These are phyloP conservation scores for Lobulomyces angularis DNA, from an alignment of 192 early-diverging fungal species.

Conservation along the genomic window DNA sequence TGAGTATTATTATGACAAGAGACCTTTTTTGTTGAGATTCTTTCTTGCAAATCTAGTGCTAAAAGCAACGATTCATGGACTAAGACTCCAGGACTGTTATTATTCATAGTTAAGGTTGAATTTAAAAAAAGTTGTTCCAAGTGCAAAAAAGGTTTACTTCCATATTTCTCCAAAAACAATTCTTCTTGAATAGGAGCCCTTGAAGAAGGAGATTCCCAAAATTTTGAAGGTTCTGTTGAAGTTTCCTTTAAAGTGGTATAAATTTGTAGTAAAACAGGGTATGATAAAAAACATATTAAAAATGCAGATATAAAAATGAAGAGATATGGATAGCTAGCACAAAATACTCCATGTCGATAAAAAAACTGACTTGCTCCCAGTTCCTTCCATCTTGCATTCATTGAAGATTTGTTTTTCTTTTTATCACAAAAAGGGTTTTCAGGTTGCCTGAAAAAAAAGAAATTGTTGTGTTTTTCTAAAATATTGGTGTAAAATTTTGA, in stretches of 20 bases:
- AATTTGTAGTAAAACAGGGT: slow-evolving; percentile 32
- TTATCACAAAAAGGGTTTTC: too few species aligned
- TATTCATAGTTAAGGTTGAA: slow-evolving; percentile 3
- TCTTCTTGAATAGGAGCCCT: slow-evolving; percentile 15
- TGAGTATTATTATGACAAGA: slow-evolving; percentile 7
- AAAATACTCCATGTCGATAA: slow-evolving; percentile 49
- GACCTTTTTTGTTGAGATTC: slow-evolving; percentile 6
- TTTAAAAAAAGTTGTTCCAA: slow-evolving; percentile 28
- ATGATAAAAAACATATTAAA: slow-evolving; percentile 42
- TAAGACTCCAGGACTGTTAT: neutral
- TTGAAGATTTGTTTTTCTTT: neutral
- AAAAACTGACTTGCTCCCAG: slow-evolving; percentile 19
- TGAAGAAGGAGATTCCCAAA: slow-evolving; percentile 28
- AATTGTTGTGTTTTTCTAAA: too few species aligned
- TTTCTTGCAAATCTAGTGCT: slow-evolving; percentile 16
- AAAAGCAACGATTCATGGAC: slow-evolving; percentile 10
- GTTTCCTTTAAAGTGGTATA: slow-evolving; percentile 5
- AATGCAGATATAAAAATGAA: slow-evolving; percentile 37
- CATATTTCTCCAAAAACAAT: slow-evolving; percentile 11
- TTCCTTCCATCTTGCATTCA: neutral
- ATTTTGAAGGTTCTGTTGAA: slow-evolving; percentile 11
- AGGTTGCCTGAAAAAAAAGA: too few species aligned
- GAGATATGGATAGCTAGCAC: slow-evolving; percentile 45
- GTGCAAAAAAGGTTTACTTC: slow-evolving; percentile 12
- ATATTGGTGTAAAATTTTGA: too few species aligned